Evolutionary conservation across 148 eudicot species (phyloP).

Genomic region (Polygonum maritimum): DNA sequence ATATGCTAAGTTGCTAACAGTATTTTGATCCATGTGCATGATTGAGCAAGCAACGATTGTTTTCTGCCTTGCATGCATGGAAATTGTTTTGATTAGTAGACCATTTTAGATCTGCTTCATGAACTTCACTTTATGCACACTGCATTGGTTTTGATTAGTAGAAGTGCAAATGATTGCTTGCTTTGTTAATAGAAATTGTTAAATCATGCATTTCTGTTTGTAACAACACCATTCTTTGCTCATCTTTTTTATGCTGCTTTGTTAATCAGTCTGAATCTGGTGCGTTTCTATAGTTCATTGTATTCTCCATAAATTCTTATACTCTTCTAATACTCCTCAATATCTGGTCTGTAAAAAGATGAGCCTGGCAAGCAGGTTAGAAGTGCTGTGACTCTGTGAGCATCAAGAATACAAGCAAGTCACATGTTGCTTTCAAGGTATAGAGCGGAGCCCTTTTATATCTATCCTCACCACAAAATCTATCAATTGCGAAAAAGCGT

Average conservation of each 20-base stretch:
- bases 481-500: no score
- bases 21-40: neutral
- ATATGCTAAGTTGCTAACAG: neutral
- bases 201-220: neutral
- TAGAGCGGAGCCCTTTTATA: neutral
- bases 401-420: constrained; percentile 81
- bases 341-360: constrained; percentile 29
- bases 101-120: neutral
- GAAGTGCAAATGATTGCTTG: neutral
- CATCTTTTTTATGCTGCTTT: neutral
- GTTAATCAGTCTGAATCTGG: neutral
- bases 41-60: neutral
- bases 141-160: neutral
- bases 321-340: neutral
- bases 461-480: no score
- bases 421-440: constrained; percentile 92
- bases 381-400: constrained; percentile 80
- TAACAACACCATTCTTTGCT: neutral
- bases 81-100: no score
- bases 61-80: constrained; percentile 1
- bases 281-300: no score
- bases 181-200: neutral
- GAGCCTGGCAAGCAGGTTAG: constrained; percentile 91
- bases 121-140: neutral
- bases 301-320: neutral